A percentile compares a stretch with the other conserved stretches of the same genome.
These are phyloP conservation scores for Cyamopsis tetragonoloba DNA, from an alignment of 306 rosid genomes.

Conservation along the genomic window DNA sequence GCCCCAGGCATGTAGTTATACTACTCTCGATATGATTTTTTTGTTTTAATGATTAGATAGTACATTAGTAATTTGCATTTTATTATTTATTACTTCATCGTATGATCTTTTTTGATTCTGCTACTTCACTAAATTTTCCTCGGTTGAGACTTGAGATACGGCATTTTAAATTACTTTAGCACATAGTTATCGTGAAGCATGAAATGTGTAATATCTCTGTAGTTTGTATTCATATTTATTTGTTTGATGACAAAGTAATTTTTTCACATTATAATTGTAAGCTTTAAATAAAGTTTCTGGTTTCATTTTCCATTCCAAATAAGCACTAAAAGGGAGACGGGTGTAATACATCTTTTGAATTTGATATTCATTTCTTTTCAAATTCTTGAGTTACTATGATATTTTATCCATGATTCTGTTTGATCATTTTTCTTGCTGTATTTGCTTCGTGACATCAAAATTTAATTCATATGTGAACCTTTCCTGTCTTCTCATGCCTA, in stretches of 20 bases:
- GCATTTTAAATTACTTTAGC: neutral
- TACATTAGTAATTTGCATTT: neutral
- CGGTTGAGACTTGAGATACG: neutral
- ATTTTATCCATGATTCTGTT: neutral
- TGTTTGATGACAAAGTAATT: neutral
- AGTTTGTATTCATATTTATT: neutral
- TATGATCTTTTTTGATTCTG: neutral
- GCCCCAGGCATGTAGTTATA: slow-evolving; percentile 73
- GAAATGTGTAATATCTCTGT: neutral
- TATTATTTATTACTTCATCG: slow-evolving; percentile 5
- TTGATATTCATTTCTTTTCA: neutral
- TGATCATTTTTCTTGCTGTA: neutral
- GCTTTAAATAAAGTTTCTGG: neutral
- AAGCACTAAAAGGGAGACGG: neutral
- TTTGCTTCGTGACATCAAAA: neutral
- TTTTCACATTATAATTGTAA: slow-evolving; percentile 8
- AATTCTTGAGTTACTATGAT: neutral
- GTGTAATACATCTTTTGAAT: neutral
- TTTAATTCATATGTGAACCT: neutral
- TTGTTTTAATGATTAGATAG: neutral
- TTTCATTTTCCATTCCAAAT: neutral
- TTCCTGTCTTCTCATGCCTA: neutral
- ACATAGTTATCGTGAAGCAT: slow-evolving; percentile 1
- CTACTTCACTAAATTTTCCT: neutral
- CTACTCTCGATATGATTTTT: neutral